Evolutionary conservation across 2,329 filamentous ascomycete genomes (phyloP).

Genomic region (Apiospora rasikravindrae): DNA sequence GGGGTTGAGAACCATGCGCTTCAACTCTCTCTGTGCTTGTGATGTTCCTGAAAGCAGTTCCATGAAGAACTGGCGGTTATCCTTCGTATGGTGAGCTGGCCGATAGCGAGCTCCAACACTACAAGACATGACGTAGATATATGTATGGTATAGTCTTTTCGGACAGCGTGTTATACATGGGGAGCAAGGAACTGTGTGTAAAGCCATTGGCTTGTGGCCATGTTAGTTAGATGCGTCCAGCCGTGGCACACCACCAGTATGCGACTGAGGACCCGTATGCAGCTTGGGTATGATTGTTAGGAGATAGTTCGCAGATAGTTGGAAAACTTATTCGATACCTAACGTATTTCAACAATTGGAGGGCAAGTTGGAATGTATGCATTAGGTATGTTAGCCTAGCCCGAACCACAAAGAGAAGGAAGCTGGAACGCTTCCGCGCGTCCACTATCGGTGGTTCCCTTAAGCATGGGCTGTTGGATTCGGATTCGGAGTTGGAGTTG

Average conservation of each 20-base stretch:
- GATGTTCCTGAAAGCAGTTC: background rate
- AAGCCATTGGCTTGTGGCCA: background rate
- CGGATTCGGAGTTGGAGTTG: too few relatives aligned
- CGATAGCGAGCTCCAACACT: background rate
- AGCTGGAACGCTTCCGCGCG: background rate
- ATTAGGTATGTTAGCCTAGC: background rate
- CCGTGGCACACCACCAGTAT: background rate
- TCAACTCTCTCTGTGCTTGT: background rate
- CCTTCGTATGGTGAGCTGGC: background rate
- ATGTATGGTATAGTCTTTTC: background rate
- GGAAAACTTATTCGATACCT: background rate
- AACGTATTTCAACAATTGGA: background rate
- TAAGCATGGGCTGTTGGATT: background rate
- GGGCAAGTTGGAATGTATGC: background rate
- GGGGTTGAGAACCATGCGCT: background rate
- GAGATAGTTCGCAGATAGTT: background rate
- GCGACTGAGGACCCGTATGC: background rate
- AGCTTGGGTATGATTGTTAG: background rate
- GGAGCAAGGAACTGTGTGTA: background rate
- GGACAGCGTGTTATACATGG: background rate
- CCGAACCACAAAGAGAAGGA: background rate
- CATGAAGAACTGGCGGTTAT: background rate
- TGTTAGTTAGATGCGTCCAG: background rate
- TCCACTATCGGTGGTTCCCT: background rate
- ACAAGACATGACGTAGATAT: background rate